Evolutionary conservation across 768 basidiomycete species (phyloP).

Genomic region (Hypsizygus marmoreus): DNA sequence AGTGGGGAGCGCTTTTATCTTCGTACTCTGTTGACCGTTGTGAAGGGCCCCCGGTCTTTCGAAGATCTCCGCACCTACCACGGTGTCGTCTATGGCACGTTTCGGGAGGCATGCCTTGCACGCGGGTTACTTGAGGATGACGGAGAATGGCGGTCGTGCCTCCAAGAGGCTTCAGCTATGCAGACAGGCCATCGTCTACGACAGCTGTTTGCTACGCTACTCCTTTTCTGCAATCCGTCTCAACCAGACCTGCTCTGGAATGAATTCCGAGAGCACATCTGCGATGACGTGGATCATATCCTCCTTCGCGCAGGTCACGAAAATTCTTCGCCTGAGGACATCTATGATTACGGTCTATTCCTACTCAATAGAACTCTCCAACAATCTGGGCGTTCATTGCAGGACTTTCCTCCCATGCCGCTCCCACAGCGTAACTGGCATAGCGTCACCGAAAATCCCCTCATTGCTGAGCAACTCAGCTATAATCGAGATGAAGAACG

Average conservation of each 20-base stretch:
- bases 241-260: conserved; percentile 40
- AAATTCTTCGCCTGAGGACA: conserved; percentile 26
- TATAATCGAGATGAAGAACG: neutral
- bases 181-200: conserved; percentile 37
- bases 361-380: conserved; percentile 27
- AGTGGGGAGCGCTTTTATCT: conserved; percentile 44
- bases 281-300: conserved; percentile 38
- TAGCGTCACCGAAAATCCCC: too few species aligned
- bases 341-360: conserved; percentile 44
- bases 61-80: conserved; percentile 21
- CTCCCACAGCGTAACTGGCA: too few species aligned
- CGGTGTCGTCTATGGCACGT: conserved; percentile 27
- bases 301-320: conserved; percentile 15
- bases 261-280: conserved; percentile 34
- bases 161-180: conserved; percentile 39
- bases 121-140: conserved; percentile 48
- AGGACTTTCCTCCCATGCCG: conserved; percentile 34
- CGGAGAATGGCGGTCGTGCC: conserved; percentile 42
- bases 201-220: conserved; percentile 40
- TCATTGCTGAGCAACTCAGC: neutral
- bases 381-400: conserved; percentile 22
- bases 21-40: conserved; percentile 36
- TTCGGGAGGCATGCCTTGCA: conserved; percentile 41
- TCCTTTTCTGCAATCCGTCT: conserved; percentile 28
- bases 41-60: conserved; percentile 36